These are phyloP conservation scores for Sonneratia alba DNA, from an alignment of 345 rosid genomes.

Conservation along the genomic window DNA sequence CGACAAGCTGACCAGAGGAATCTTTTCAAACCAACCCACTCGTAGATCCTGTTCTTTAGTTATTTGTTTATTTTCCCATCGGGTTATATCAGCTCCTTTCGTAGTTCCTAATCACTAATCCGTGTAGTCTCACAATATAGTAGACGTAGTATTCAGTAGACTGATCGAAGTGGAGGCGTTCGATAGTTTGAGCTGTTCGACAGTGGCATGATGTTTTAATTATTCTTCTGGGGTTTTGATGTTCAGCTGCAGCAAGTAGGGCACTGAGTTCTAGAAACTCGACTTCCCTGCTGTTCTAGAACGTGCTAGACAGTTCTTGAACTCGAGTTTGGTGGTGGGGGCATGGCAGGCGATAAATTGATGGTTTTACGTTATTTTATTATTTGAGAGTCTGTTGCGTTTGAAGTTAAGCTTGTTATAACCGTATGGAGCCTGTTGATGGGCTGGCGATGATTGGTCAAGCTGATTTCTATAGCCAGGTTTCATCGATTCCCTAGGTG, in stretches of 20 bases:
- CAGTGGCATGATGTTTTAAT: not conserved
- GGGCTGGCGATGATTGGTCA: not conserved
- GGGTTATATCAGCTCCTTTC: not conserved
- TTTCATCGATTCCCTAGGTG: not conserved
- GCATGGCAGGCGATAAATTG: not conserved
- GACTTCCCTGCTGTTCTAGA: not conserved
- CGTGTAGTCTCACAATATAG: not conserved
- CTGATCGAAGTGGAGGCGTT: not conserved
- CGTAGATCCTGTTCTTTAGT: conserved; percentile 1
- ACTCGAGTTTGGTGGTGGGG: not conserved
- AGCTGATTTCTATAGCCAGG: not conserved
- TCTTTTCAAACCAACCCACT: not conserved
- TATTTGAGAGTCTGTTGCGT: not conserved
- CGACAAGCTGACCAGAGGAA: conserved; percentile 1
- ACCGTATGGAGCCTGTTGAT: not conserved
- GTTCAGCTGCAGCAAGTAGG: not conserved
- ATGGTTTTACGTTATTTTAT: not conserved
- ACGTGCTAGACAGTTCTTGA: not conserved
- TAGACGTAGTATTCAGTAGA: not conserved
- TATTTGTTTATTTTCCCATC: not conserved
- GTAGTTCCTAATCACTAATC: not conserved
- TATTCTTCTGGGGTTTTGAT: not conserved
- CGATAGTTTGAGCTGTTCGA: not conserved
- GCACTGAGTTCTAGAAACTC: not conserved
- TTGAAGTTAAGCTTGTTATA: not conserved